Percentiles rank a stretch among this genome's conserved stretches.
Conservation (phyloP, 345 rosid species). For the Excoecaria cochinchinensis region DNA sequence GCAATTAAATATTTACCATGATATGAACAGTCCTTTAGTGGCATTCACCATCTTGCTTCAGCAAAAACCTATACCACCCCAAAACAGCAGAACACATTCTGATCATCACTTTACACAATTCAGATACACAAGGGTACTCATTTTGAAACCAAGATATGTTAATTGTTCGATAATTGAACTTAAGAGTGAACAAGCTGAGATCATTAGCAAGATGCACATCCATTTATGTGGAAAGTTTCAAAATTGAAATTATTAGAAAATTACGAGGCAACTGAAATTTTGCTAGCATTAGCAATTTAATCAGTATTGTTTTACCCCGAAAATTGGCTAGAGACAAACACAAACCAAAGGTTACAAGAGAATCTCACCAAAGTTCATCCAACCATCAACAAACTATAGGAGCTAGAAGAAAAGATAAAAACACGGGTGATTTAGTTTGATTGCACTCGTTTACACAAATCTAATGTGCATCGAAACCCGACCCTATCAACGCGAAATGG, state of each 20-base stretch:
- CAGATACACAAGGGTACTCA: not conserved
- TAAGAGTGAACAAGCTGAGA: not conserved
- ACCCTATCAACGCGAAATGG: too few relatives aligned
- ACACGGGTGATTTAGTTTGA: too few relatives aligned
- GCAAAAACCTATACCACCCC: not conserved
- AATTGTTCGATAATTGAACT: too few relatives aligned
- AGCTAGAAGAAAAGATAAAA: too few relatives aligned
- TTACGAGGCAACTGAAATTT: not conserved
- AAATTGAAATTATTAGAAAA: too few relatives aligned
- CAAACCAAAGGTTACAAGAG: not conserved
- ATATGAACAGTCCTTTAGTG: slow-evolving; percentile 72
- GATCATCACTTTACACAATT: not conserved
- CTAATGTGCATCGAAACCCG: too few relatives aligned
- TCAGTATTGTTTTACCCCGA: too few relatives aligned
- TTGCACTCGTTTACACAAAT: too few relatives aligned
- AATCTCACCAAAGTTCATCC: not conserved
- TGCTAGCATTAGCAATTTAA: not conserved
- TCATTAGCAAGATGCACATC: not conserved
- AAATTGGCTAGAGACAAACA: not conserved
- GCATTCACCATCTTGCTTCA: slow-evolving; percentile 68
- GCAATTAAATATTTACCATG: slow-evolving; percentile 46
- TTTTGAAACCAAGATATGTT: not conserved
- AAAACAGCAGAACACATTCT: not conserved
- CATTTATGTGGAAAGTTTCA: too few relatives aligned
- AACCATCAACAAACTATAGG: too few relatives aligned